A percentile compares a stretch with the other conserved stretches of the same genome.
These are phyloP conservation scores for Globisporangium cystogenes DNA, from an alignment of 352 stramenopile genomes.

Conservation along the genomic window DNA sequence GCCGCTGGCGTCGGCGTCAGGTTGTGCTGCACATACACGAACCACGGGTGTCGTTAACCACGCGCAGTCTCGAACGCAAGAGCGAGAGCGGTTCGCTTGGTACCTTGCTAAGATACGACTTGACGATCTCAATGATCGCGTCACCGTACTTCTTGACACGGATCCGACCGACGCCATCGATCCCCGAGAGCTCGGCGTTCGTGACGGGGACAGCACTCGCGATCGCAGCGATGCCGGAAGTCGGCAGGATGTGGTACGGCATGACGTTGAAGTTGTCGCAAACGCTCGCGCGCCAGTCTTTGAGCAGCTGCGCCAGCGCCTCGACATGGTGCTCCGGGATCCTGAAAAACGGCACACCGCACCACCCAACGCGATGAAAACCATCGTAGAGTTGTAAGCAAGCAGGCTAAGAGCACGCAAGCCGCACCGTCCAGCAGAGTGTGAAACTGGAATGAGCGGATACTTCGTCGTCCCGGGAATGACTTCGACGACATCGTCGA, in stretches of 20 bases:
- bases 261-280: slow-evolving; percentile 85
- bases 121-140: slow-evolving; percentile 80
- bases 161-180: slow-evolving; percentile 77
- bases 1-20: slow-evolving; percentile 37
- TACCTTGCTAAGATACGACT: slow-evolving; percentile 75
- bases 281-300: slow-evolving; percentile 83
- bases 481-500: slow-evolving; percentile 55
- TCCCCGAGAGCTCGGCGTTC: slow-evolving; percentile 69
- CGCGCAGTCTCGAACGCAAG: background rate
- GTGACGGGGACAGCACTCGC: slow-evolving; percentile 72
- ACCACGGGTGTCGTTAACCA: no score
- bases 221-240: slow-evolving; percentile 72
- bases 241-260: slow-evolving; percentile 86
- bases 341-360: slow-evolving; percentile 25
- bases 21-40: slow-evolving; percentile 59
- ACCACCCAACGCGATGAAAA: no score
- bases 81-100: no score
- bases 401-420: background rate
- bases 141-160: slow-evolving; percentile 85
- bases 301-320: slow-evolving; percentile 68
- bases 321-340: slow-evolving; percentile 69
- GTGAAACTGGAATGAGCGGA: slow-evolving; percentile 43
- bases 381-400: no score
- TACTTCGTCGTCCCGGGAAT: slow-evolving; percentile 30
- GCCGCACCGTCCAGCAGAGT: slow-evolving; percentile 41